Base-by-base conservation (phyloP, 768 basidiomycete species). In the Pisolithus microcarpus region DNA sequence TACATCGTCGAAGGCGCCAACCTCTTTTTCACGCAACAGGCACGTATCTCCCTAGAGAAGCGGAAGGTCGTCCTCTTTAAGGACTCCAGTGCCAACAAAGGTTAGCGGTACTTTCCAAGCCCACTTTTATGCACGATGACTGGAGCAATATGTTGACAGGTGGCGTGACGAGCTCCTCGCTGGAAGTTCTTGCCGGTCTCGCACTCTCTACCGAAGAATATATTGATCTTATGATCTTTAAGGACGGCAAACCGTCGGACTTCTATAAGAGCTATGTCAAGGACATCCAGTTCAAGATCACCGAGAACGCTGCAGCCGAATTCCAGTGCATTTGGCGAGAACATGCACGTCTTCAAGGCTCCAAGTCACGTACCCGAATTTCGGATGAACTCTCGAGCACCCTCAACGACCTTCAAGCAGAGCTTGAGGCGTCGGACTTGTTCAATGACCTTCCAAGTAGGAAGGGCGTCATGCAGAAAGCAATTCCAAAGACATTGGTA, bases 121-220 rank as follows among this genome's bases (percentile, higher is more conserved):
- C 19, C 15, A 2, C 45, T 10, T 10, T 21, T 8, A 4, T 42
- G 19, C 18, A 36, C 0, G n/a, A 42, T 24, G 5, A 42, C 50
- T 43, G 56, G 16, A 57, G 18, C 18, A 16, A 18, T 34, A 13
- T 10, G 49, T 16, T 9, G 48, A 23, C 53, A 87, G 87, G 91
- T 66, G 96, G 96, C 65, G 96, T 98, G 31, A 98, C 95, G 1
- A 93, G 89, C 58, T 93, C 91, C 1, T 94, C 91, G 13, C 78
- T 98, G 48, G 96, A 99, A 70, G 96, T 99, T 10, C 84, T 99
- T 38, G 94, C 92, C n/a, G 96, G 96, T 51, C 83, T 99, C 53
- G 85, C 91, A 7, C 77, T 98, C 49, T 84, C 84, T 21, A 95
- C 93, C 30, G 72, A 87, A 52, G 93, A 98, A 68, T 98, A 96